Evolutionary conservation across 164 flowering plant species (phyloP).

Genomic region (Liquidambar formosana): DNA sequence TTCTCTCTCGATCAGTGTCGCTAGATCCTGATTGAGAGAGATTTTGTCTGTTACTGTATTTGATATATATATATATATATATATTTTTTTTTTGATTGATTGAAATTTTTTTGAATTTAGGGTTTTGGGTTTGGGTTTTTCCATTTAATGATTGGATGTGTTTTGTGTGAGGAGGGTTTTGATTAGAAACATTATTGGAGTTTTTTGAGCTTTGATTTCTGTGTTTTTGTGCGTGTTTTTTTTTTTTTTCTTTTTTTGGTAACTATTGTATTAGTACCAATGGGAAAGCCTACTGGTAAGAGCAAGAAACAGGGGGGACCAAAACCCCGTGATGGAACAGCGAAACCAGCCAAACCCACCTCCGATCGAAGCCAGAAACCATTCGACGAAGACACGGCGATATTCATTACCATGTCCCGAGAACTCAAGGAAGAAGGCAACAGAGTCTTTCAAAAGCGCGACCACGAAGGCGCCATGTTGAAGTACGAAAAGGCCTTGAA

Average conservation of each 20-base stretch:
- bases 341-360: constrained; percentile 13
- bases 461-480: constrained; percentile 55
- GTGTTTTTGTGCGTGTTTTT: not conserved
- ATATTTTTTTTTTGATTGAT: not conserved
- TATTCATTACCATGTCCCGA: constrained; percentile 45
- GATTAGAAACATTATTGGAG: not conserved
- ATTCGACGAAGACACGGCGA: constrained; percentile 46
- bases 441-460: constrained; percentile 39
- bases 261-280: not conserved
- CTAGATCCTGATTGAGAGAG: no score
- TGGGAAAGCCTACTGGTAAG: constrained; percentile 37
- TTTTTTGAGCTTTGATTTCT: not conserved
- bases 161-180: constrained; percentile 8
- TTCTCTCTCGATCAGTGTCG: no score
- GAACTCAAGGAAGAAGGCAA: constrained; percentile 57
- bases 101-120: not conserved
- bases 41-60: no score
- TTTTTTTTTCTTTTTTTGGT: not conserved
- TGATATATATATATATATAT: no score
- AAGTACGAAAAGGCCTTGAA: constrained; percentile 50
- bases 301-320: constrained; percentile 20
- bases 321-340: constrained; percentile 14
- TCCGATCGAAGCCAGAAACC: constrained; percentile 24
- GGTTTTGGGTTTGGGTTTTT: not conserved
- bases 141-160: not conserved